A percentile compares a stretch with the other conserved stretches of the same genome.
Evolutionary conservation across 2,329 filamentous ascomycete genomes (phyloP).

Genomic region (Sordariomycetes sp.): DNA sequence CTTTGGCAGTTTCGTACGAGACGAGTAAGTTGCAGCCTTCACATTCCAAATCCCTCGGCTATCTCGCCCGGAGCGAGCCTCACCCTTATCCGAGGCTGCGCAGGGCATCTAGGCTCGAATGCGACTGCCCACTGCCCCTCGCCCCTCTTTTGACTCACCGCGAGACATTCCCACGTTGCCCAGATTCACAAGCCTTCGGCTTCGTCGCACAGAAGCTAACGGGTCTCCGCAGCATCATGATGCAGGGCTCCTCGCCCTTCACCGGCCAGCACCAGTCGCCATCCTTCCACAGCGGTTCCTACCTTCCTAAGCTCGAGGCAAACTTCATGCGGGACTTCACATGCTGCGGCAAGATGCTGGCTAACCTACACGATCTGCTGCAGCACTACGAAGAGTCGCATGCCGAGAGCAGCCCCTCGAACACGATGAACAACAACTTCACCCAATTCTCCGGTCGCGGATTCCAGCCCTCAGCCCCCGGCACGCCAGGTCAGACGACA

Average conservation of each 20-base stretch:
- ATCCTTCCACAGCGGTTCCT: slow-evolving; percentile 93
- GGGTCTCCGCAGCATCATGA: slow-evolving; percentile 95
- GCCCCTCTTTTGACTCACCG: neutral
- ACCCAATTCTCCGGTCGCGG: slow-evolving; percentile 21
- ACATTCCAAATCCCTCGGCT: neutral
- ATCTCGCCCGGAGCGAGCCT: no score
- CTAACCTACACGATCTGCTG: slow-evolving; percentile 86
- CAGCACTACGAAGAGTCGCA: slow-evolving; percentile 97
- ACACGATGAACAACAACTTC: slow-evolving; percentile 28
- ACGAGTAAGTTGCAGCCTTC: slow-evolving; percentile 66
- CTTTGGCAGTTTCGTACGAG: slow-evolving; percentile 91
- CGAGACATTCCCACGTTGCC: neutral
- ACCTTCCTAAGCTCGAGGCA: slow-evolving; percentile 90
- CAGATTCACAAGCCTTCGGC: no score
- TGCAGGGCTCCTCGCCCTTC: slow-evolving; percentile 89
- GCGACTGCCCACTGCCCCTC: neutral
- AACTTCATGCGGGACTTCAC: slow-evolving; percentile 97
- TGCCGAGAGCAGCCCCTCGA: slow-evolving; percentile 53
- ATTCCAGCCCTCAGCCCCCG: slow-evolving; percentile 8
- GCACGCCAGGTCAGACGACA: slow-evolving; percentile 18
- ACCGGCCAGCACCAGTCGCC: slow-evolving; percentile 68
- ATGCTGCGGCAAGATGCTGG: slow-evolving; percentile 83
- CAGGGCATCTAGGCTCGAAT: no score
- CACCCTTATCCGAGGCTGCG: no score
- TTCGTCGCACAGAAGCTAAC: no score